Conservation (phyloP, 768 basidiomycete species). For the Chalciporus chontae region DNA sequence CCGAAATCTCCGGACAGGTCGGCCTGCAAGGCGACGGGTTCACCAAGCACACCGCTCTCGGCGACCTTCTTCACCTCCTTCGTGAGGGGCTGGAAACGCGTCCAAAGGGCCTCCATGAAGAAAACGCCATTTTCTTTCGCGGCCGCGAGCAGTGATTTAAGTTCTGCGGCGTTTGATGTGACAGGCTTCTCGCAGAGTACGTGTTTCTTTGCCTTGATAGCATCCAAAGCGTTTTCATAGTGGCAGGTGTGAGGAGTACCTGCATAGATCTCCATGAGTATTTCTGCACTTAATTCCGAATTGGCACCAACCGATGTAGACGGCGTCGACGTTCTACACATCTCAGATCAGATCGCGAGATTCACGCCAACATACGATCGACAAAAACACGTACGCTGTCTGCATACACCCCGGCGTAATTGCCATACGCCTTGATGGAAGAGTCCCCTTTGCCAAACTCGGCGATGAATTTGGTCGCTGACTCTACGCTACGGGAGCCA, state of each 20-base stretch:
- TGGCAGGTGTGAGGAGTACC: slow-evolving; percentile 86
- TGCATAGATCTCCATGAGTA: slow-evolving; percentile 21
- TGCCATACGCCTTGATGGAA: slow-evolving; percentile 63
- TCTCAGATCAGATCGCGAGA: not conserved
- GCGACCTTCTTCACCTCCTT: slow-evolving; percentile 61
- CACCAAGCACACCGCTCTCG: slow-evolving; percentile 61
- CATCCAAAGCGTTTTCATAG: slow-evolving; percentile 71
- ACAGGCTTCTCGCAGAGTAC: slow-evolving; percentile 90
- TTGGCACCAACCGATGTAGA: slow-evolving; percentile 63
- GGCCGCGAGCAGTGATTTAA: slow-evolving; percentile 65
- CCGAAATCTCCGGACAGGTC: slow-evolving; percentile 71
- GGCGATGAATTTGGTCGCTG: slow-evolving; percentile 68
- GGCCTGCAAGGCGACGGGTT: slow-evolving; percentile 65
- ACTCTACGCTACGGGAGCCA: slow-evolving; percentile 68
- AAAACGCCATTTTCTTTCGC: slow-evolving; percentile 80
- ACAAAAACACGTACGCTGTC: slow-evolving; percentile 49
- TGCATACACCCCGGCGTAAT: slow-evolving; percentile 69
- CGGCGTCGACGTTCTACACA: slow-evolving; percentile 61
- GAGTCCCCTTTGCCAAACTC: slow-evolving; percentile 46
- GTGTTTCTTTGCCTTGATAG: slow-evolving; percentile 77
- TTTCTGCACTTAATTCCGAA: not conserved
- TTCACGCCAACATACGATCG: not conserved
- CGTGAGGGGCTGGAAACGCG: slow-evolving; percentile 71
- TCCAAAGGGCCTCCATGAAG: slow-evolving; percentile 93
- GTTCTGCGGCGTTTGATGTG: slow-evolving; percentile 72